Percentiles rank a stretch among this genome's conserved stretches.
These are phyloP conservation scores for Gossypium laxum DNA, from an alignment of 441 rosid genomes.

Conservation along the genomic window DNA sequence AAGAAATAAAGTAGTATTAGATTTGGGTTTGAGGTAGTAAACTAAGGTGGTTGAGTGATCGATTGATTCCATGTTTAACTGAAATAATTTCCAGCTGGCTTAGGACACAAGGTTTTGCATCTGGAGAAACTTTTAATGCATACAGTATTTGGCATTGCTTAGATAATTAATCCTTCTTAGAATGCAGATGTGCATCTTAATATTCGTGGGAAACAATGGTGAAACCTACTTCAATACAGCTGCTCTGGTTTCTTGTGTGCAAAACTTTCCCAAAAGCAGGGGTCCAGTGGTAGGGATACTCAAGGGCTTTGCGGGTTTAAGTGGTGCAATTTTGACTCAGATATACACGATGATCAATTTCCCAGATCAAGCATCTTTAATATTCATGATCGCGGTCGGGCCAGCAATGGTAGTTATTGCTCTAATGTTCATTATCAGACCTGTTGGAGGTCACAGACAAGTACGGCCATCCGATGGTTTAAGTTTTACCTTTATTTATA, in stretches of 20 bases:
- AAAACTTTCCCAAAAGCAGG: slow-evolving; percentile 85
- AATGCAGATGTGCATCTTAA: slow-evolving; percentile 75
- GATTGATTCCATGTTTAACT: background rate
- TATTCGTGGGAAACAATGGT: slow-evolving; percentile 80
- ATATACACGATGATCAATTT: slow-evolving; percentile 61
- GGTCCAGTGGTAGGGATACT: slow-evolving; percentile 94
- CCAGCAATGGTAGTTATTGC: slow-evolving; percentile 66
- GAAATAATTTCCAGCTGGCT: background rate
- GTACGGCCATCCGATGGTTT: slow-evolving; percentile 48
- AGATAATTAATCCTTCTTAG: slow-evolving; percentile 7
- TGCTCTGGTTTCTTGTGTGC: slow-evolving; percentile 82
- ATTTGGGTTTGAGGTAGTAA: background rate
- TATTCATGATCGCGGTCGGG: slow-evolving; percentile 91
- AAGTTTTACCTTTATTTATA: slow-evolving; percentile 59
- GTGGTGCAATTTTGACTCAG: slow-evolving; percentile 92
- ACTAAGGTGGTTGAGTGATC: background rate
- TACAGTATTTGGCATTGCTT: background rate
- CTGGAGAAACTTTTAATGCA: background rate
- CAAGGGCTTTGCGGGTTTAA: slow-evolving; percentile 92
- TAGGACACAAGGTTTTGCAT: background rate
- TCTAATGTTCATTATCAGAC: slow-evolving; percentile 78
- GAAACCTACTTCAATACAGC: slow-evolving; percentile 93
- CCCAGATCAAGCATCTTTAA: slow-evolving; percentile 64
- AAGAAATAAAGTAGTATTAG: background rate
- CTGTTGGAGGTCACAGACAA: slow-evolving; percentile 88